Conservation (phyloP, 768 basidiomycete genomes). For the Baorangia bicolor region DNA sequence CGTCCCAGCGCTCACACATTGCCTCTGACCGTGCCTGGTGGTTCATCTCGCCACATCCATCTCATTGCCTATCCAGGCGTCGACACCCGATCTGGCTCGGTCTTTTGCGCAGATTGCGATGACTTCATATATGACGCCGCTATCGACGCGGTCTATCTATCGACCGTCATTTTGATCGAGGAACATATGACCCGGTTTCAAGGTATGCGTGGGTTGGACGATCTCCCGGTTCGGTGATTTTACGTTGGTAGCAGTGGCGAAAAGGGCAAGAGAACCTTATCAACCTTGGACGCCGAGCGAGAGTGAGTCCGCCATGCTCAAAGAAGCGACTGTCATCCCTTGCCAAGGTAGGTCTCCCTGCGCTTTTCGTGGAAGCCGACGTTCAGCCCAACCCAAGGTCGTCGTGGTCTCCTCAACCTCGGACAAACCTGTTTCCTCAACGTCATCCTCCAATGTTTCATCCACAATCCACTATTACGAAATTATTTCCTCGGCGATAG, state of each 20-base stretch:
- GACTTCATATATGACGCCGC: slow-evolving; percentile 67
- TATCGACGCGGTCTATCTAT: slow-evolving; percentile 47
- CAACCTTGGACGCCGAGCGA: slow-evolving; percentile 47
- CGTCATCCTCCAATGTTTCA: slow-evolving; percentile 83
- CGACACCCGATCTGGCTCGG: slow-evolving; percentile 68
- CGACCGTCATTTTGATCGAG: slow-evolving; percentile 50
- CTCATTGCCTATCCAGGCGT: slow-evolving; percentile 47
- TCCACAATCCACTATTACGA: slow-evolving; percentile 86
- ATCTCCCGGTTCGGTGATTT: not conserved
- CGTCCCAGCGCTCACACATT: not conserved
- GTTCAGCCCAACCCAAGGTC: slow-evolving; percentile 43
- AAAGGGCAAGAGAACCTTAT: slow-evolving; percentile 46
- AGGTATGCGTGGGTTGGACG: slow-evolving; percentile 20
- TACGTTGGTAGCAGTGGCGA: slow-evolving; percentile 30
- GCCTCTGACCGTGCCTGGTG: not conserved
- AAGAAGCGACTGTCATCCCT: slow-evolving; percentile 50
- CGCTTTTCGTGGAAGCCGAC: not conserved
- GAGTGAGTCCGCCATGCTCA: slow-evolving; percentile 45
- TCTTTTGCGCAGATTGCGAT: slow-evolving; percentile 73
- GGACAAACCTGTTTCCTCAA: slow-evolving; percentile 95
- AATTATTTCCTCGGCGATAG: slow-evolving; percentile 90
- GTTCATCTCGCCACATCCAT: not conserved
- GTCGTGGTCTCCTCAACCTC: slow-evolving; percentile 83
- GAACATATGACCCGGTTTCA: slow-evolving; percentile 62
- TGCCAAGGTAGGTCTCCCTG: slow-evolving; percentile 61